Base-by-base conservation (phyloP, 352 stramenopile genomes). In the Blastocystis sp. region DNA sequence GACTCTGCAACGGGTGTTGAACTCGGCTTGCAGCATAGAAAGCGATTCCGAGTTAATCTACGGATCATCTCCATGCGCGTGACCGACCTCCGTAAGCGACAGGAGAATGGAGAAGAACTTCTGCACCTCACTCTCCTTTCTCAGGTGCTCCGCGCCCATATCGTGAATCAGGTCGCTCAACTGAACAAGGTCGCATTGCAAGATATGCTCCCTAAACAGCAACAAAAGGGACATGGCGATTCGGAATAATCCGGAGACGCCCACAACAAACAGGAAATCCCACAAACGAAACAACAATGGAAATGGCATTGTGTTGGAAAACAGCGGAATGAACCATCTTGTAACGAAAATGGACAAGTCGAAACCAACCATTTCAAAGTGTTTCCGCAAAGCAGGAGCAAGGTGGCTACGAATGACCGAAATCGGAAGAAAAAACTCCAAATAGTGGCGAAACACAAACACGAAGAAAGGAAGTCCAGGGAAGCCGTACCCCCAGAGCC, bases 281-380 rank as follows among this genome's bases (percentile, higher is more conserved):
- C 52, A 84, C n/a, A 84, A 52, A 9, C 74, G 74, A 21, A 84
- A 84, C 3, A 84, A n/a, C 40, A 67, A 21, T 21, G 74, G 59
- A 70, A 84, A 84, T 19, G 52, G 60, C 40, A 84, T 23, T 2
- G 34, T 52, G 11, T 66, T 84, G 2, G 78, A 61, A 78, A 88
- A 88, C 19, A 88, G 67, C 21, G 78, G 64, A 67, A 88, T 79
- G n/a, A 88, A 88, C 78, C 78, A 88, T 21, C 67, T 43, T 17
- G 78, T 78, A 21, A 88, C 59, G 38, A 88, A 56, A 43, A 88
- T 88, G 17, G 64, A 79, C n/a, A 88, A 61, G 48, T 88, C 78
- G 34, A 88, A 88, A 21, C 78, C 78, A 21, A 88, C 28, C 45
- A 19, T 52, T 11, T 88, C 78, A 21, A 88, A 88, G 23, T 88